Conservation (phyloP, 495 filamentous ascomycete species). For the Patellaria atrata region DNA sequence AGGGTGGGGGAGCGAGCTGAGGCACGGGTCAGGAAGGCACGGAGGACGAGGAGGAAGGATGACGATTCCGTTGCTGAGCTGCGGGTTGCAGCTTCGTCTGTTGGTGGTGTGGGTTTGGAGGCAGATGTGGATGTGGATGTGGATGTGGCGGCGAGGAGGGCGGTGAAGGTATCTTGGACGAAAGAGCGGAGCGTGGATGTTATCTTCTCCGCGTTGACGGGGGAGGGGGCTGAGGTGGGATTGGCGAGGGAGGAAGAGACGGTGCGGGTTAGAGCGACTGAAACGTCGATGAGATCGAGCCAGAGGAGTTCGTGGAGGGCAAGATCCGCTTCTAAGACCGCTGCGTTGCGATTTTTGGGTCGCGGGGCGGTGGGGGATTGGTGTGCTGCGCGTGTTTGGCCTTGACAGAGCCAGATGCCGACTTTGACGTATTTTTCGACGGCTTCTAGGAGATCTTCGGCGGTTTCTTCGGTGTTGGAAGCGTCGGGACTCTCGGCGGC, state of each 20-base stretch:
- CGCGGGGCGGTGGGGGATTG: slow-evolving; percentile 10
- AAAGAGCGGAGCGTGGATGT: slow-evolving; percentile 52
- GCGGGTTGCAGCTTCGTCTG: slow-evolving; percentile 14
- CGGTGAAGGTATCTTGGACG: slow-evolving; percentile 83
- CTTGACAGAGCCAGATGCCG: slow-evolving; percentile 90
- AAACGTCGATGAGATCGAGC: slow-evolving; percentile 76
- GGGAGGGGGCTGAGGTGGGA: slow-evolving; percentile 2
- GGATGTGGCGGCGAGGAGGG: slow-evolving; percentile 45
- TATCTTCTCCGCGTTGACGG: slow-evolving; percentile 31
- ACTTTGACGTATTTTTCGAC: slow-evolving; percentile 80
- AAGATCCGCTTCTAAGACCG: slow-evolving; percentile 43
- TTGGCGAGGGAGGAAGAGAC: slow-evolving; percentile 16
- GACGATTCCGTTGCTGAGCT: slow-evolving; percentile 14
- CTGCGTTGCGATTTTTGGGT: slow-evolving; percentile 29
- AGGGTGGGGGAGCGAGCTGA: slow-evolving; percentile 70
- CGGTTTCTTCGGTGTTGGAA: slow-evolving; percentile 36
- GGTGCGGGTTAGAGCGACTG: slow-evolving; percentile 63
- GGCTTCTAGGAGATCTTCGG: slow-evolving; percentile 52
- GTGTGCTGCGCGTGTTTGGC: slow-evolving; percentile 53
- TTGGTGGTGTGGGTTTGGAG: slow-evolving; percentile 37
- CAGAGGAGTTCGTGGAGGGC: slow-evolving; percentile 70
- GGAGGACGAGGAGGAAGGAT: slow-evolving; percentile 79
- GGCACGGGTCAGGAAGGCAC: slow-evolving; percentile 77
- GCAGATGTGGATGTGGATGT: slow-evolving; percentile 20
- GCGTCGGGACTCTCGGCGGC: slow-evolving; percentile 40